phyloP scores from a whole-genome alignment of 176 grass and related monocot species.

The Saccharum spontaneum region DNA sequence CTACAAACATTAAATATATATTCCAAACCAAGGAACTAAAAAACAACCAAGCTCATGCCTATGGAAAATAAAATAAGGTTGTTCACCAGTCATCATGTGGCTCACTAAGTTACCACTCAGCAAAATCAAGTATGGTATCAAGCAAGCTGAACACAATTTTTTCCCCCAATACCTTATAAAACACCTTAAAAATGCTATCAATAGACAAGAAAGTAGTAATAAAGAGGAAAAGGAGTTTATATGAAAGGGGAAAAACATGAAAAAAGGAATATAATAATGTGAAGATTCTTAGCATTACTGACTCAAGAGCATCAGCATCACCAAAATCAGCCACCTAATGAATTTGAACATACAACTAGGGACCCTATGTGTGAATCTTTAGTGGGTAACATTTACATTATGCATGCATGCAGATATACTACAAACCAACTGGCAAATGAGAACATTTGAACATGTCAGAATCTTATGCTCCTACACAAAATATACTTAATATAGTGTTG shows the following conservation, averaged over 20 bases:
- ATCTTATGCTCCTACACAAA: background rate
- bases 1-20: background rate
- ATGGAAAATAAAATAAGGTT: background rate
- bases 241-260: background rate
- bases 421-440: background rate
- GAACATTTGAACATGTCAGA: background rate
- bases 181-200: background rate
- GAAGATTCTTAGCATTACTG: background rate
- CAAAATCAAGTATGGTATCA: background rate
- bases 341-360: background rate
- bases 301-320: slow-evolving; percentile 3
- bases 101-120: background rate
- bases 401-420: background rate
- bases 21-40: background rate
- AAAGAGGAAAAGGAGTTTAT: background rate
- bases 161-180: background rate
- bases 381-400: background rate
- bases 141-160: background rate
- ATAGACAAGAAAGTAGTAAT: too few relatives aligned
- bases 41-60: background rate
- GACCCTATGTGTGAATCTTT: background rate
- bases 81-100: background rate
- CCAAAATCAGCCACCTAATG: background rate
- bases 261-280: background rate
- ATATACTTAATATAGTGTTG: background rate